These are phyloP conservation scores for Radiomyces spectabilis DNA, from an alignment of 192 early-diverging fungal genomes.

Conservation along the genomic window DNA sequence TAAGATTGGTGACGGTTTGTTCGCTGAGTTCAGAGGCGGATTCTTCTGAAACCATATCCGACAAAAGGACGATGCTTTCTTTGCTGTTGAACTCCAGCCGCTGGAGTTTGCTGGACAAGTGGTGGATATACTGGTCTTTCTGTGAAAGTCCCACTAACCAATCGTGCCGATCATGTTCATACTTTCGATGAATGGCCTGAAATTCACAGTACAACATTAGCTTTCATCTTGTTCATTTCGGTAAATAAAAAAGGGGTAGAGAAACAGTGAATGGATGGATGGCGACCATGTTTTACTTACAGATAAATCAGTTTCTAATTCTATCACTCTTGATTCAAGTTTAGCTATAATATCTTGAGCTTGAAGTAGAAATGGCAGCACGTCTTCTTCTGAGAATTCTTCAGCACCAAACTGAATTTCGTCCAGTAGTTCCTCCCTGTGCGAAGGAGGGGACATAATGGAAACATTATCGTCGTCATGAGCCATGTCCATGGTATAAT, in stretches of 20 bases:
- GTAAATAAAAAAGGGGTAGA: neutral
- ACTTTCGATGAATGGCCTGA: slow-evolving; percentile 35
- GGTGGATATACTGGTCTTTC: slow-evolving; percentile 38
- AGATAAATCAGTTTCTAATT: slow-evolving; percentile 33
- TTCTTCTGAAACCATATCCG: slow-evolving; percentile 10
- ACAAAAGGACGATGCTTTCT: slow-evolving; percentile 35
- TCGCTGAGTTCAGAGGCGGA: neutral
- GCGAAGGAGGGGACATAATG: neutral
- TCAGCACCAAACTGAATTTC: neutral
- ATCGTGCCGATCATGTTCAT: slow-evolving; percentile 38
- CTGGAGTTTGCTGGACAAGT: slow-evolving; percentile 32
- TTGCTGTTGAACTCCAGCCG: slow-evolving; percentile 34
- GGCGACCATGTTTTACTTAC: slow-evolving; percentile 7
- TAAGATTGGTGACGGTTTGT: neutral
- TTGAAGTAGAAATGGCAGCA: slow-evolving; percentile 34
- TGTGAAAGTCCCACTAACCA: slow-evolving; percentile 37
- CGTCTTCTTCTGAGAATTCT: slow-evolving; percentile 26
- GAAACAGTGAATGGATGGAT: neutral
- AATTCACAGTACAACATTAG: slow-evolving; percentile 2
- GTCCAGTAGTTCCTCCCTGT: neutral
- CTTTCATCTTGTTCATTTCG: neutral
- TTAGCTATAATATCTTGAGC: slow-evolving; percentile 37
- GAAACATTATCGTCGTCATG: no score
- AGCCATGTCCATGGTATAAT: no score
- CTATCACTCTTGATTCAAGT: slow-evolving; percentile 35